These are phyloP conservation scores for Chaetomium fimeti DNA, from an alignment of 495 filamentous ascomycete species.

Conservation along the genomic window DNA sequence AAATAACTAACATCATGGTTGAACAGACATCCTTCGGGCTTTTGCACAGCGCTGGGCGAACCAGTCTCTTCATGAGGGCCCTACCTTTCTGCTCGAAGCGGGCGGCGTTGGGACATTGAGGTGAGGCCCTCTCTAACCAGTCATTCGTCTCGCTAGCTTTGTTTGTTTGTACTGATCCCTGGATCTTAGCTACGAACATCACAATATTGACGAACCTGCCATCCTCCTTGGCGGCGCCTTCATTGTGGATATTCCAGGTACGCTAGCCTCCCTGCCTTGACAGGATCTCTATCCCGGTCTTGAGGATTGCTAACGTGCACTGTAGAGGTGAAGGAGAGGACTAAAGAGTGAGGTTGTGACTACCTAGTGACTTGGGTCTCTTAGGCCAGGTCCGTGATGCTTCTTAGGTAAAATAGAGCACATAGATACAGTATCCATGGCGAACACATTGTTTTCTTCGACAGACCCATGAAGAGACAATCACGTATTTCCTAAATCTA, in stretches of 20 bases:
- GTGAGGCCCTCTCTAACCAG: slow-evolving; percentile 38
- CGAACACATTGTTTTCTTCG: background rate
- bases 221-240: slow-evolving; percentile 67
- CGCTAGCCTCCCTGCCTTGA: background rate
- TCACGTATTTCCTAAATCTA: background rate
- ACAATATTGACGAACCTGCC: slow-evolving; percentile 64
- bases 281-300: background rate
- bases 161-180: slow-evolving; percentile 22
- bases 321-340: slow-evolving; percentile 4
- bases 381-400: background rate
- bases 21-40: slow-evolving; percentile 62
- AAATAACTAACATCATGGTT: too few species aligned
- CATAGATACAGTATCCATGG: background rate
- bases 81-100: slow-evolving; percentile 71
- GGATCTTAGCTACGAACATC: slow-evolving; percentile 59
- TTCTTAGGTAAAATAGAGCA: background rate
- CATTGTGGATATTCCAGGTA: slow-evolving; percentile 50
- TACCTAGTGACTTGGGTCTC: too few species aligned
- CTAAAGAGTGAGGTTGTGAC: background rate
- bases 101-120: slow-evolving; percentile 83
- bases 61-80: slow-evolving; percentile 62
- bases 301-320: background rate
- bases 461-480: background rate
- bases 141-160: background rate
- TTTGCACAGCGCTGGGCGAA: slow-evolving; percentile 88